Evolutionary conservation across 1,139 yeast species (phyloP).

Genomic region (Kluyveromyces sp.): DNA sequence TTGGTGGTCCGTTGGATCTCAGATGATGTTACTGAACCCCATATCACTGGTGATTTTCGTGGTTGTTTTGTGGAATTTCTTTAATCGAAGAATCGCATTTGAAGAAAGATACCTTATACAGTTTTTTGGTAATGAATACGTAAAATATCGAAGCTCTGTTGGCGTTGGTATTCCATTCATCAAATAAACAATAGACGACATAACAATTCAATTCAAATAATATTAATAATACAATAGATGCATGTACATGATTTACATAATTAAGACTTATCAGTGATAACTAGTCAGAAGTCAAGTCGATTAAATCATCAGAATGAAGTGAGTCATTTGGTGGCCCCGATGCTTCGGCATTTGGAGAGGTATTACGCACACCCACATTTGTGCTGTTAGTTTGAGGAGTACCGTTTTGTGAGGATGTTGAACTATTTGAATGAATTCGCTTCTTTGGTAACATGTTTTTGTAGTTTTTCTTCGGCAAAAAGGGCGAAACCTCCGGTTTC

Average conservation of each 20-base stretch:
- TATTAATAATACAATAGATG: background rate
- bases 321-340: constrained; percentile 1
- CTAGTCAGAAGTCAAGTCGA: constrained; percentile 26
- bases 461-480: constrained; percentile 17
- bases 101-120: constrained; percentile 60
- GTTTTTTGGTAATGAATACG: constrained; percentile 67
- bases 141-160: constrained; percentile 42
- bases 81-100: constrained; percentile 50
- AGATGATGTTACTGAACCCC: constrained; percentile 60
- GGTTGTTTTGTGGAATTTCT: constrained; percentile 55
- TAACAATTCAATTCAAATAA: no score
- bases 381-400: background rate
- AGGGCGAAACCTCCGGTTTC: constrained; percentile 20
- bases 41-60: constrained; percentile 42
- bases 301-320: constrained; percentile 12
- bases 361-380: no score
- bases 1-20: constrained; percentile 90
- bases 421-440: constrained; percentile 13
- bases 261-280: background rate
- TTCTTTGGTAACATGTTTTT: constrained; percentile 20
- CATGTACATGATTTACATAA: background rate
- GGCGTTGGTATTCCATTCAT: constrained; percentile 62
- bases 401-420: background rate
- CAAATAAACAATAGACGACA: constrained; percentile 10
- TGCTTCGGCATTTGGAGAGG: no score